Conservation (phyloP, 257 asterid species). For the Jacaranda mimosifolia region DNA sequence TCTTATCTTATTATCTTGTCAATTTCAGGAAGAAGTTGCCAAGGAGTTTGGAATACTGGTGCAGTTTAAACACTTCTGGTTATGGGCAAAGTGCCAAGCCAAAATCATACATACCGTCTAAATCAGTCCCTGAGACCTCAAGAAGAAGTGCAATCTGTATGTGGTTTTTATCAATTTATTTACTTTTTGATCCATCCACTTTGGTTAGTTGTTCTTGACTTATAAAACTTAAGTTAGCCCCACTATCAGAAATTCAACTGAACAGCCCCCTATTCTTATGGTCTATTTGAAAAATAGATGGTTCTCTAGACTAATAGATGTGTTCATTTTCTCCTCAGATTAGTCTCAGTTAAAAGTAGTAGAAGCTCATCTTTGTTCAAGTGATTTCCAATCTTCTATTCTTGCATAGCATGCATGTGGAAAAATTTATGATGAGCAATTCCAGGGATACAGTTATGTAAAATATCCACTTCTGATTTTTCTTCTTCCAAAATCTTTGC, state of each 20-base stretch:
- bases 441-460: neutral
- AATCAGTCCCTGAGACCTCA: conserved; percentile 74
- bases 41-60: conserved; percentile 83
- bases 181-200: neutral
- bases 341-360: neutral
- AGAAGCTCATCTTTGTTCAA: no score
- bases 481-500: neutral
- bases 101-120: conserved; percentile 90
- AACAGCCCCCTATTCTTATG: neutral
- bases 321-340: neutral
- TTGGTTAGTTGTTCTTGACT: conserved; percentile 11
- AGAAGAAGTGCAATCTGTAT: conserved; percentile 83
- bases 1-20: conserved; percentile 32
- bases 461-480: neutral
- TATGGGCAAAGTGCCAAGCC: conserved; percentile 94
- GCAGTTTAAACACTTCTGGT: conserved; percentile 83
- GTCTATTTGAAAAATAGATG: neutral
- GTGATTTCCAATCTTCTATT: no score
- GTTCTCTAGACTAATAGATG: neutral
- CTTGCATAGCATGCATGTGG: neutral
- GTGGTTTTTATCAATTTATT: conserved; percentile 32
- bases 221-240: no score
- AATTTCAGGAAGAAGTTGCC: conserved; percentile 80
- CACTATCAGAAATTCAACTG: neutral
- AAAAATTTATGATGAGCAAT: neutral